Base-by-base conservation (phyloP, 495 filamentous ascomycete species). In the Talaromyces proteolyticus region DNA sequence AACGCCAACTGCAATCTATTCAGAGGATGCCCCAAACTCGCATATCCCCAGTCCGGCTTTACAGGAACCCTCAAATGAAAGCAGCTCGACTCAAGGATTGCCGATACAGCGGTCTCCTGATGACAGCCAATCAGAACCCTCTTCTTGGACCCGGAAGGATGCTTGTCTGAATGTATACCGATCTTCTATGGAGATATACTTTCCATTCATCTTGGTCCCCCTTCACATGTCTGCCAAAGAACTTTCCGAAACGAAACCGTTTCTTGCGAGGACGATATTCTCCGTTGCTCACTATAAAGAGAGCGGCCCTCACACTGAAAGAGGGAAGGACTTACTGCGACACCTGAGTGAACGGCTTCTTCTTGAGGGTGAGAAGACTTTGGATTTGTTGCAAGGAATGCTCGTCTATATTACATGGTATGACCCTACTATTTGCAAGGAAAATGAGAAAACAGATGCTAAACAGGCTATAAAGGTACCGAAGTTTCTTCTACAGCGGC, bases 401-500 rank as follows among this genome's bases (percentile, higher is more conserved):
- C 24, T 53, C 6, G 21, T 53, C 7, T 19, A 40, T 42, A 53
- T 53, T 48, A 45, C 51, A 20, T 53, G 51, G 51, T 53, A 36
- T 6, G 29, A 34, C 14, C 14, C 8, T 29, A 6, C 26, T 12
- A 5, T 29, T 29, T 12, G 5, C 25, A 5, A 12, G 25, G 12
- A 29, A 29, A 34, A 34, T 10, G 14, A 34, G 14, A 14, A 34
- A 34, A 34, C 29, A 7, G 14, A 42, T 22, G n/a, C 34, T 26
- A 22, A 22, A 17, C 14, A 37, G 18, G 10, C 44, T 45, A 7
- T 38, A 11, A 39, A 53, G 51, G 51, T 53, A 53, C 21, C 51
- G 48, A 42, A 23, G 20, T 22, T 45, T 47, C 18, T 18, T 53
- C 3, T 36, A 43, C 20, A 4, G 11, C 16, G 39, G 39, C n/a